Conservation (phyloP, 164 flowering plant genomes). For the Stephania yunnanensis region DNA sequence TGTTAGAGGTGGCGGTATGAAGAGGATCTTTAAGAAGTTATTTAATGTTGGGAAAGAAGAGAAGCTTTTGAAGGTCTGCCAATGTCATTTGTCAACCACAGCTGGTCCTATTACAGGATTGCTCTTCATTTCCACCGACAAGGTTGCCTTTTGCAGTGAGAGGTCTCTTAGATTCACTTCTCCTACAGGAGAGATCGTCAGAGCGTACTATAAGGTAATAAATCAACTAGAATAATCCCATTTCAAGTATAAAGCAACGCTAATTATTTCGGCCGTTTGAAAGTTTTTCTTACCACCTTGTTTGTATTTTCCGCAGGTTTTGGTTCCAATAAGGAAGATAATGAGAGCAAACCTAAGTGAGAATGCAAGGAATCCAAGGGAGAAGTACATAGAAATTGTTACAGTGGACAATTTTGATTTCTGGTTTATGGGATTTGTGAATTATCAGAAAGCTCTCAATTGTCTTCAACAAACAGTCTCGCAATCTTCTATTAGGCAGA, state of each 20-base stretch:
- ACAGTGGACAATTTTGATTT: slow-evolving; percentile 44
- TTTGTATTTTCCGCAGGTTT: slow-evolving; percentile 26
- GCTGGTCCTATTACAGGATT: slow-evolving; percentile 56
- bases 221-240: neutral
- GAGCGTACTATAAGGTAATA: slow-evolving; percentile 41
- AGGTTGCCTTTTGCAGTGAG: slow-evolving; percentile 45
- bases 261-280: neutral
- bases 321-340: slow-evolving; percentile 38
- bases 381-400: slow-evolving; percentile 43
- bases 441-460: slow-evolving; percentile 36
- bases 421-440: slow-evolving; percentile 55
- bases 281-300: neutral
- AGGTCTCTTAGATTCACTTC: slow-evolving; percentile 32
- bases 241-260: neutral
- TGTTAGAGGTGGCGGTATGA: slow-evolving; percentile 38
- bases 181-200: slow-evolving; percentile 23
- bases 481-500: slow-evolving; percentile 1
- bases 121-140: slow-evolving; percentile 43
- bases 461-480: slow-evolving; percentile 29
- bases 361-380: slow-evolving; percentile 30
- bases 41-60: slow-evolving; percentile 36
- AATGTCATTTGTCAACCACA: slow-evolving; percentile 49
- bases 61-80: slow-evolving; percentile 39
- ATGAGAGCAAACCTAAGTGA: slow-evolving; percentile 26
- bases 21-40: slow-evolving; percentile 28